Base-by-base conservation (phyloP, 768 basidiomycete species). In the Paxillus rubicundulus region DNA sequence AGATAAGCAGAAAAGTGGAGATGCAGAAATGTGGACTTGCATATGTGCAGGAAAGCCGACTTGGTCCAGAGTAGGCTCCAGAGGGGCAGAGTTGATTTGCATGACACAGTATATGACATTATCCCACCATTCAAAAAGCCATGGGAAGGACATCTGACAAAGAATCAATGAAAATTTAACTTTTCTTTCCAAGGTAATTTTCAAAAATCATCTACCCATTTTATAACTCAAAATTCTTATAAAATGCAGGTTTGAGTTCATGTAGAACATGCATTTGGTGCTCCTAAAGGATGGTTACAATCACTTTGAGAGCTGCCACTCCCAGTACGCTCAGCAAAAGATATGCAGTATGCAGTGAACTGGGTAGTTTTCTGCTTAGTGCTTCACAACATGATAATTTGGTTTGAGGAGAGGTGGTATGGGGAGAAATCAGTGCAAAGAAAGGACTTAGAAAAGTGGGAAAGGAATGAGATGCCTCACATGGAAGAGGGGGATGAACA, bases 151-250 rank as follows among this genome's bases (percentile, higher is more conserved):
- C 39, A 55, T n/a, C 47, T 62, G 12, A 45, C 49, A 24, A 37
- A 28, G n/a, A 48, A 62, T 42, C 60, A 62, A 34, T 27, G 47
- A 32, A 50, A 54, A 6, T 61, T 56, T 45, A 61, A 61, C 44
- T 57, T 30, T 30, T 30, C 28, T 30, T 9, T 30, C 28, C 28
- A 30, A 30, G 28, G 54, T 49, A 45, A 48, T 37, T 27, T 61
- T 18, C 56, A 55, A 6, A 57, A 60, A 41, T 55, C 54, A 44
- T 38, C 21, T 18, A 16, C 30, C 20, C n/a, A 51, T 24, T 43
- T 54, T 28, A 30, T 47, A 27, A 30, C 28, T 30, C 28, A 30
- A 30, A 30, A 30, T 30, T 30, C 28, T 30, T 30, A 30, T 30
- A 30, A 30, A 30, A 30, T 30, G 28, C 33, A 49, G 50, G 36